Conservation (phyloP, 257 asterid species). For the Hygrophila difformis region DNA sequence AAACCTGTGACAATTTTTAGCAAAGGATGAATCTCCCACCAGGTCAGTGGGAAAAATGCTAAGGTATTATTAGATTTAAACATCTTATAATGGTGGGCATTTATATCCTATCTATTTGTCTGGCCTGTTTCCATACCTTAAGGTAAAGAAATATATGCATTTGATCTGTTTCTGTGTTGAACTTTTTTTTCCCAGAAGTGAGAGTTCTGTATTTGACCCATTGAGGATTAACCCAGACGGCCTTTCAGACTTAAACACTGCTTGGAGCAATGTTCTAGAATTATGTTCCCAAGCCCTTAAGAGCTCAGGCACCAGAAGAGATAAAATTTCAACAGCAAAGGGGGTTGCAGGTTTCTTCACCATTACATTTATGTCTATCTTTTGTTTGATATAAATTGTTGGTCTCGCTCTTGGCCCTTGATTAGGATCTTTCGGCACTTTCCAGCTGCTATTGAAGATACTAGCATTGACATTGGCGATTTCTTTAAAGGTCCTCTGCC, state of each 20-base stretch:
- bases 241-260: slow-evolving; percentile 31
- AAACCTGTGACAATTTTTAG: too few relatives aligned
- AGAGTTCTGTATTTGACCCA: slow-evolving; percentile 60
- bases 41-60: too few relatives aligned
- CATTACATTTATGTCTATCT: slow-evolving; percentile 3
- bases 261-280: slow-evolving; percentile 39
- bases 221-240: slow-evolving; percentile 57
- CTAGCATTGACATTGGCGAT: slow-evolving; percentile 91
- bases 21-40: too few relatives aligned
- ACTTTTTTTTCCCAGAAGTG: slow-evolving; percentile 31
- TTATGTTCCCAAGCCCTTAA: slow-evolving; percentile 43
- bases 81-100: too few relatives aligned
- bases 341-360: slow-evolving; percentile 77
- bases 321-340: slow-evolving; percentile 57
- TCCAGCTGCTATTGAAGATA: slow-evolving; percentile 98
- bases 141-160: too few relatives aligned
- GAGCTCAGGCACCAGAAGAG: slow-evolving; percentile 70
- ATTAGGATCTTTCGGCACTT: slow-evolving; percentile 45
- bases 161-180: slow-evolving; percentile 13
- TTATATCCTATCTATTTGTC: too few relatives aligned
- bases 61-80: too few relatives aligned
- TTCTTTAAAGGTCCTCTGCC: slow-evolving; percentile 98
- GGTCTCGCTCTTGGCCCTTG: slow-evolving; percentile 38
- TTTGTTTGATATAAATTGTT: slow-evolving; percentile 17
- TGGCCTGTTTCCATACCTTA: too few relatives aligned